Percentiles rank a stretch among this genome's conserved stretches.
These are phyloP conservation scores for Fraxinus latifolia DNA, from an alignment of 305 asterid species.

Conservation along the genomic window DNA sequence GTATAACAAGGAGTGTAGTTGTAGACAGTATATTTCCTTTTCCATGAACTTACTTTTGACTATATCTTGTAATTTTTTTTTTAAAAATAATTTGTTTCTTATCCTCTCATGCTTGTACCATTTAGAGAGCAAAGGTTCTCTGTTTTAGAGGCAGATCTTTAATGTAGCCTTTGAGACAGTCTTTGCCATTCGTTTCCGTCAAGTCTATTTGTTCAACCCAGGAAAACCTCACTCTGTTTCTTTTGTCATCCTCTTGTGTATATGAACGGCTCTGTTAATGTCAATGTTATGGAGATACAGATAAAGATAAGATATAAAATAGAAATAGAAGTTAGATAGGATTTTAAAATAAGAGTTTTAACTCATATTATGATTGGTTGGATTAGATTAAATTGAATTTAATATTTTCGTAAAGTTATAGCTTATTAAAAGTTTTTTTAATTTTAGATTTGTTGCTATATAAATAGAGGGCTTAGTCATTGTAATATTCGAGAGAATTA, in stretches of 20 bases:
- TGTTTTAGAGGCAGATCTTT: neutral
- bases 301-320: too few relatives aligned
- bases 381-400: too few relatives aligned
- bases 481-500: too few relatives aligned
- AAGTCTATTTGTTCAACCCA: neutral
- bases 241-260: neutral
- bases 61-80: conserved; percentile 16
- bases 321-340: too few relatives aligned
- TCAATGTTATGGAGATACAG: neutral
- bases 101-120: neutral
- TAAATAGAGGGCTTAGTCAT: too few relatives aligned
- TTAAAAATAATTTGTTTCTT: neutral
- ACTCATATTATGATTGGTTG: too few relatives aligned
- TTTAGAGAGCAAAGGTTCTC: neutral
- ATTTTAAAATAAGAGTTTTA: too few relatives aligned
- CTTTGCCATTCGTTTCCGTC: neutral
- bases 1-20: neutral
- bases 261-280: neutral
- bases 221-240: neutral
- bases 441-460: too few relatives aligned
- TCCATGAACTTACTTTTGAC: conserved; percentile 7
- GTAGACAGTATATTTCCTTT: conserved; percentile 14
- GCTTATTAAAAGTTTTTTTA: too few relatives aligned
- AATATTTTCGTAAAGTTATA: too few relatives aligned
- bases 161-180: neutral